A percentile compares a stretch with the other conserved stretches of the same genome.
Evolutionary conservation across 129 eudicot genomes (phyloP).

Genomic region (sunflower (Helianthus annuus)): DNA sequence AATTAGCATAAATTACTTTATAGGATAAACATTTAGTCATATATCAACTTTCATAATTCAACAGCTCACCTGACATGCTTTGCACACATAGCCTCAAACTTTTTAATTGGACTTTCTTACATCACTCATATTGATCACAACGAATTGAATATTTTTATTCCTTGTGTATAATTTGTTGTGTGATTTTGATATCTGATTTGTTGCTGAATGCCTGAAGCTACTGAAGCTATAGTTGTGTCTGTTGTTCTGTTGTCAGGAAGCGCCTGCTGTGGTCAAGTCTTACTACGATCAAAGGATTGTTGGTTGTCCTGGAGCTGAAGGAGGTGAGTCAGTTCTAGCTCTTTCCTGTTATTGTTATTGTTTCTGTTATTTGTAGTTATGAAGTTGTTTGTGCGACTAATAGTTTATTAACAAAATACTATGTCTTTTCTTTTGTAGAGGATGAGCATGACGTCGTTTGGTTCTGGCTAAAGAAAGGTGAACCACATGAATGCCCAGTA

Average conservation of each 20-base stretch:
- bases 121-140: not conserved
- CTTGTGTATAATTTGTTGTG: not conserved
- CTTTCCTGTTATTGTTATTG: not conserved
- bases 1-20: not conserved
- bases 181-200: not conserved
- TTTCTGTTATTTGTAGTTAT: not conserved
- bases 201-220: too few relatives aligned
- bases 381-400: not conserved
- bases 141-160: not conserved
- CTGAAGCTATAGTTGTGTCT: conserved; percentile 11
- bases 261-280: conserved; percentile 81
- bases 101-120: not conserved
- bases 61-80: not conserved
- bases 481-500: conserved; percentile 94
- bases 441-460: conserved; percentile 99
- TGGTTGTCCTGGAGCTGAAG: conserved; percentile 96
- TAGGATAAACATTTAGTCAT: not conserved
- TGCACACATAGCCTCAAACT: not conserved
- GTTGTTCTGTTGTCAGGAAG: conserved; percentile 55
- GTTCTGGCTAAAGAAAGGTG: conserved; percentile 96
- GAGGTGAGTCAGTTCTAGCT: conserved; percentile 52
- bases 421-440: conserved; percentile 38
- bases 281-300: conserved; percentile 80
- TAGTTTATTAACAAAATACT: not conserved
- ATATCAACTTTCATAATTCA: not conserved